phyloP scores from a whole-genome alignment of 2,329 filamentous ascomycete species.

The Fusarium mangiferae region DNA sequence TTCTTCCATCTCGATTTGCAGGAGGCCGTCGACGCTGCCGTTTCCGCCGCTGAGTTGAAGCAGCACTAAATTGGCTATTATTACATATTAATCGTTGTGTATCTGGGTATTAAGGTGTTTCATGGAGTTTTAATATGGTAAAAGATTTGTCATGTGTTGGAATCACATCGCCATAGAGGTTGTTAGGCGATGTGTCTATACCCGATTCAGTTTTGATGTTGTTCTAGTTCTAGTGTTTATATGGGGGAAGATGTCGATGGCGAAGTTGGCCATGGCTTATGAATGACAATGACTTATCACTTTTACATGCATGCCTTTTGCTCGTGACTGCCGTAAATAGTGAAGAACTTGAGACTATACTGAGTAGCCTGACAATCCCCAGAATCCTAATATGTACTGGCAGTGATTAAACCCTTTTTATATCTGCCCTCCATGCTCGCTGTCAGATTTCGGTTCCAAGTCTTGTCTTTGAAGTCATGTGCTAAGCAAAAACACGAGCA shows the following conservation, averaged over 20 bases:
- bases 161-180: not conserved
- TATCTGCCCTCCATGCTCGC: not conserved
- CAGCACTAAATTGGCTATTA: conserved; percentile 27
- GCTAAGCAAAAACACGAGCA: not conserved
- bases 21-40: conserved; percentile 58
- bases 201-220: conserved; percentile 1
- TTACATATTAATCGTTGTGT: conserved; percentile 1
- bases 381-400: not conserved
- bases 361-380: not conserved
- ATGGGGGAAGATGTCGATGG: not conserved
- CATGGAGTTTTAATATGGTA: not conserved
- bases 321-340: not conserved
- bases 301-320: no score
- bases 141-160: not conserved
- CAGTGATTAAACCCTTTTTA: not conserved
- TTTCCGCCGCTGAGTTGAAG: conserved; percentile 50
- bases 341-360: not conserved
- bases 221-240: not conserved
- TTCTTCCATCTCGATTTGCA: conserved; percentile 64
- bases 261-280: not conserved
- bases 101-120: conserved; percentile 15
- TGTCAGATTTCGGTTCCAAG: not conserved
- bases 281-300: not conserved
- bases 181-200: not conserved
- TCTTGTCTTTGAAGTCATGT: not conserved